These are phyloP conservation scores for Sphaerulina vaccinii DNA, from an alignment of 2,329 filamentous ascomycete genomes.

Conservation along the genomic window DNA sequence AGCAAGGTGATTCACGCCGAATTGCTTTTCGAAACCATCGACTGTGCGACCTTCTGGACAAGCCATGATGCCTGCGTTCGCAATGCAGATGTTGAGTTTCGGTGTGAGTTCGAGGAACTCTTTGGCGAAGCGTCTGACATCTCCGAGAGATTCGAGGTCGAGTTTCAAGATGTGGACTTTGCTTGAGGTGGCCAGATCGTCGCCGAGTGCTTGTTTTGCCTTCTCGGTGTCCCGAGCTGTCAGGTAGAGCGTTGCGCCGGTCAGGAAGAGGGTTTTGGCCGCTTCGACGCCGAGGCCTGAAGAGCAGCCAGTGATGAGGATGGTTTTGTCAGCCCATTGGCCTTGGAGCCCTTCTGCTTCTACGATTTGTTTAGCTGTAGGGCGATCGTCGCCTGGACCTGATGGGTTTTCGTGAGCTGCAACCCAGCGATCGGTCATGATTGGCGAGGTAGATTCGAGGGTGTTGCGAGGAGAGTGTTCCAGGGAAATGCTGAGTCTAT, in stretches of 20 bases:
- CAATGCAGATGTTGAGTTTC: constrained; percentile 40
- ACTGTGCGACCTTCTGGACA: constrained; percentile 39
- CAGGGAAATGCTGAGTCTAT: too few species aligned
- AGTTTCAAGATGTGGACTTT: constrained; percentile 2
- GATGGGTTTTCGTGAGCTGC: background rate
- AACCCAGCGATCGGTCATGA: background rate
- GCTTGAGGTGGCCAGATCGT: background rate
- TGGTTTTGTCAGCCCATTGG: constrained; percentile 37
- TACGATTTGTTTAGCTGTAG: constrained; percentile 23
- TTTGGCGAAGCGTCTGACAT: constrained; percentile 36
- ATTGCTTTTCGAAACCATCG: constrained; percentile 48
- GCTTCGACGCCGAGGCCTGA: constrained; percentile 46
- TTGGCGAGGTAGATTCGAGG: too few species aligned
- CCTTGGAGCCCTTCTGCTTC: constrained; percentile 31
- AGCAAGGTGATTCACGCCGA: constrained; percentile 49
- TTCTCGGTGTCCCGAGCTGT: constrained; percentile 7
- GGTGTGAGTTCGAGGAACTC: constrained; percentile 34
- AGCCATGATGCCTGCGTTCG: constrained; percentile 44
- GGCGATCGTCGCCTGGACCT: background rate
- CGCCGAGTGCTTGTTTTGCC: background rate
- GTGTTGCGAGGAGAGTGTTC: too few species aligned
- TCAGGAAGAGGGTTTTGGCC: constrained; percentile 39
- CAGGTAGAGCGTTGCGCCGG: background rate
- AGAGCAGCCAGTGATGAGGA: constrained; percentile 43
- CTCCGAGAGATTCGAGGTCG: constrained; percentile 19